These are phyloP conservation scores for Sporobolomyces roseus DNA, from an alignment of 768 basidiomycete genomes.

Conservation along the genomic window DNA sequence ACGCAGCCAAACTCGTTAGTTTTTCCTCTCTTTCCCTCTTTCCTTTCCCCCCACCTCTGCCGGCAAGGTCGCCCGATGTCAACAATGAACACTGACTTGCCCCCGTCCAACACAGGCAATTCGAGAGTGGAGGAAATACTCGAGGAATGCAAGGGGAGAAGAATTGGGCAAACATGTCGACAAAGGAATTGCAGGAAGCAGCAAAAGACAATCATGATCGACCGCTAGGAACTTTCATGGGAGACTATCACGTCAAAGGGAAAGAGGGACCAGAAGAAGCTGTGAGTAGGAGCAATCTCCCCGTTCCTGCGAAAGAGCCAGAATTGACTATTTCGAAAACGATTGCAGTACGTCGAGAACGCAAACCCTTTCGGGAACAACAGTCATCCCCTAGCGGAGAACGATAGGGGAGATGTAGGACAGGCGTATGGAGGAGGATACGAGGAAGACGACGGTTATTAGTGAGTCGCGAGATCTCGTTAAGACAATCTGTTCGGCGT, in stretches of 20 bases:
- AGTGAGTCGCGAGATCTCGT: constrained; percentile 13
- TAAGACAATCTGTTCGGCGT: background rate
- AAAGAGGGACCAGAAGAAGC: constrained; percentile 21
- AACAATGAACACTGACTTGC: background rate
- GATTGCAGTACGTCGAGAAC: constrained; percentile 25
- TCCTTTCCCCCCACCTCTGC: background rate
- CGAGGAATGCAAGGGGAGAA: constrained; percentile 23
- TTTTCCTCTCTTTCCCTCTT: background rate
- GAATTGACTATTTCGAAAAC: no score
- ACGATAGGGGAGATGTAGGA: background rate
- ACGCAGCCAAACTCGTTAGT: background rate
- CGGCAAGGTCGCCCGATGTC: background rate
- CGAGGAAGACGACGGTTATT: constrained; percentile 16
- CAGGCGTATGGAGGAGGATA: background rate
- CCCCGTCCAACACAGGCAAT: background rate
- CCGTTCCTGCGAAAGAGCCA: no score
- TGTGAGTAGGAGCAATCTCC: constrained; percentile 1
- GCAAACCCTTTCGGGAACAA: background rate
- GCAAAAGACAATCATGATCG: constrained; percentile 24
- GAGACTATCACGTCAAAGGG: constrained; percentile 17
- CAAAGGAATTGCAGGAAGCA: constrained; percentile 15
- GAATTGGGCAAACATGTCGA: constrained; percentile 17
- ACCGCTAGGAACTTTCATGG: constrained; percentile 24
- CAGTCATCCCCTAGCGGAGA: background rate
- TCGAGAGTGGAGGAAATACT: constrained; percentile 22